Evolutionary conservation across 2,329 filamentous ascomycete species (phyloP).

Genomic region (Cryphonectria naterciae): DNA sequence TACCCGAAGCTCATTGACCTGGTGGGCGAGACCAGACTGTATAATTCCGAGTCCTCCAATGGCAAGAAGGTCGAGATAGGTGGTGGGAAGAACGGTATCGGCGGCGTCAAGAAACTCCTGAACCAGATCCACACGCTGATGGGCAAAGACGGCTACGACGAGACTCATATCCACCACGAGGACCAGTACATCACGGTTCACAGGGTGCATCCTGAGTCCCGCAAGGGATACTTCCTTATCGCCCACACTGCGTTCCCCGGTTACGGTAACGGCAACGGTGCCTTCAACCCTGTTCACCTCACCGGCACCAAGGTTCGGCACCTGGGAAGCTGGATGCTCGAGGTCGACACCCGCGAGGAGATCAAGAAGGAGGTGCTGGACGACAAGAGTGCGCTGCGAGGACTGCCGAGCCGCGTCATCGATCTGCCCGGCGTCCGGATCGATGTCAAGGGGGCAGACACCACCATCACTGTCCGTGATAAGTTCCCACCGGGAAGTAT

Average conservation of each 20-base stretch:
- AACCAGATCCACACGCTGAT: conserved; percentile 95
- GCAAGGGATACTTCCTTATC: conserved; percentile 93
- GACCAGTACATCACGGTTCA: conserved; percentile 96
- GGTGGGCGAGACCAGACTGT: conserved; percentile 84
- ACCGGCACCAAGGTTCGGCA: conserved; percentile 83
- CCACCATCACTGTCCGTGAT: conserved; percentile 78
- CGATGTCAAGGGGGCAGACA: conserved; percentile 73
- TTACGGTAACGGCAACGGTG: conserved; percentile 81
- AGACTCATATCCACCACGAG: conserved; percentile 96
- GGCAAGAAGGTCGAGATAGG: conserved; percentile 63
- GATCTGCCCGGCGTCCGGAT: conserved; percentile 75
- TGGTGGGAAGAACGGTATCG: conserved; percentile 81
- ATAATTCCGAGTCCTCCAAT: conserved; percentile 76
- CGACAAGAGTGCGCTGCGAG: conserved; percentile 74
- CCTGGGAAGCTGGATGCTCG: conserved; percentile 88
- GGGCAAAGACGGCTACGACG: conserved; percentile 92
- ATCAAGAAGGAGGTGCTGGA: conserved; percentile 65
- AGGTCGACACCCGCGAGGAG: conserved; percentile 79
- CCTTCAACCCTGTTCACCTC: conserved; percentile 78
- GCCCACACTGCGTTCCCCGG: conserved; percentile 95
- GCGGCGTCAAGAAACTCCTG: conserved; percentile 85
- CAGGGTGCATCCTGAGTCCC: conserved; percentile 86
- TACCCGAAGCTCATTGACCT: conserved; percentile 93
- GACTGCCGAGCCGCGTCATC: conserved; percentile 81
- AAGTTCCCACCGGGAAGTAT: conserved; percentile 93